phyloP scores from a whole-genome alignment of 2,329 filamentous ascomycete species.

The Microsporum audouinii region DNA sequence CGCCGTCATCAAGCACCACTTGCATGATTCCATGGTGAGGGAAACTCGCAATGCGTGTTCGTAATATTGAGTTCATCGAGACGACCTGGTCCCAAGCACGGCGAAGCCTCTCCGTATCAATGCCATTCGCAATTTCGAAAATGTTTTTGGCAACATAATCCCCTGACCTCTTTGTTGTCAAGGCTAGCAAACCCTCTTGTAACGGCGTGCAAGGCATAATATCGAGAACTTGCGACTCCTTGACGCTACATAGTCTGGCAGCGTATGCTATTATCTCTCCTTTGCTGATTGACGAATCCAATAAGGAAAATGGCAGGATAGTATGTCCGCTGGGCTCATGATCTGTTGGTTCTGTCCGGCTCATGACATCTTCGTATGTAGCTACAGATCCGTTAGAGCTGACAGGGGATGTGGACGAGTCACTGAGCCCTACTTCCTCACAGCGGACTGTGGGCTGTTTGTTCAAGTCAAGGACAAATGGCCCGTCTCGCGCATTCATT shows the following conservation, averaged over 20 bases:
- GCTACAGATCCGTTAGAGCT: conserved; percentile 26
- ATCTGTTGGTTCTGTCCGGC: background rate
- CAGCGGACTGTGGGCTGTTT: conserved; percentile 14
- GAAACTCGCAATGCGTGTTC: conserved; percentile 23
- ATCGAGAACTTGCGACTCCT: conserved; percentile 16
- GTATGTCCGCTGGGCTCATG: background rate
- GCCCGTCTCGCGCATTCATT: background rate
- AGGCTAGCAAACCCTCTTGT: conserved; percentile 31
- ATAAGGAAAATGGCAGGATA: background rate
- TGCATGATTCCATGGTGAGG: conserved; percentile 17
- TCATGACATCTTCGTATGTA: background rate
- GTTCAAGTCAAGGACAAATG: background rate
- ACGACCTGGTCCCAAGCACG: conserved; percentile 27
- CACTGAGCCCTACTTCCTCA: background rate
- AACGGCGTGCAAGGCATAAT: conserved; percentile 30
- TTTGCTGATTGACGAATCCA: background rate
- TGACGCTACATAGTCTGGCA: conserved; percentile 3
- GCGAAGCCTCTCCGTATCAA: conserved; percentile 26
- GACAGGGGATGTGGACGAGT: conserved; percentile 8
- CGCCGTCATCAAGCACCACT: conserved; percentile 15
- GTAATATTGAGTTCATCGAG: conserved; percentile 27
- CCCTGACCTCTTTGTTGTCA: conserved; percentile 24
- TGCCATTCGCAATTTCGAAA: conserved; percentile 16
- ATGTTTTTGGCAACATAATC: conserved; percentile 28
- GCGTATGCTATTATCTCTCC: background rate